Conservation (phyloP, 768 basidiomycete genomes). For the Chalciporus chontae region DNA sequence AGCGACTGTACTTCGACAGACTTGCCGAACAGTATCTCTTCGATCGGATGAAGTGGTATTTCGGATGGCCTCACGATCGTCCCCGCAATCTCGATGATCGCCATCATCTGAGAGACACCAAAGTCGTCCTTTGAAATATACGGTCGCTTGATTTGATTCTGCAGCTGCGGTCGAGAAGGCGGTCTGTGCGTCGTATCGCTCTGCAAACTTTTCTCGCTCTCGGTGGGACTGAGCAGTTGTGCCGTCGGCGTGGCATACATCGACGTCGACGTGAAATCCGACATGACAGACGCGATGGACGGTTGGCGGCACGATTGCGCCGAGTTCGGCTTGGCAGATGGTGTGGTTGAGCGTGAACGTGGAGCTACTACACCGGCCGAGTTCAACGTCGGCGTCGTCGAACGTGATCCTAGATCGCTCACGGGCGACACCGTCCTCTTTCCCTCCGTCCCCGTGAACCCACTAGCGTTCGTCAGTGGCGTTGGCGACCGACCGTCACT, state of each 20-base stretch:
- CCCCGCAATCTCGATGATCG: constrained; percentile 72
- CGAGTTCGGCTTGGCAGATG: constrained; percentile 28
- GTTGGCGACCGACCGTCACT: constrained; percentile 31
- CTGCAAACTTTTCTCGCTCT: constrained; percentile 6
- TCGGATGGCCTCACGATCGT: constrained; percentile 34
- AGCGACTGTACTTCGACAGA: constrained; percentile 56
- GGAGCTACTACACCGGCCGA: constrained; percentile 1
- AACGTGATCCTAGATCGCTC: constrained; percentile 21
- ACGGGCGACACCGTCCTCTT: constrained; percentile 23
- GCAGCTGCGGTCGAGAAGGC: neutral
- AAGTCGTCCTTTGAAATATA: constrained; percentile 77
- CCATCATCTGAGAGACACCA: constrained; percentile 83
- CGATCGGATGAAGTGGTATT: constrained; percentile 55
- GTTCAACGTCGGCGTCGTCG: constrained; percentile 25
- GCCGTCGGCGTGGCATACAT: constrained; percentile 43
- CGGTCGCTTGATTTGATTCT: constrained; percentile 36
- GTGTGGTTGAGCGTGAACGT: constrained; percentile 26
- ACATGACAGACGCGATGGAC: constrained; percentile 73
- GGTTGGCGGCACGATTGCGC: constrained; percentile 48
- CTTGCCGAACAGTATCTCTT: constrained; percentile 70
- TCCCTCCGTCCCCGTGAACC: constrained; percentile 1
- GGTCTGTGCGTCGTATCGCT: constrained; percentile 26
- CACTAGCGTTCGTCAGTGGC: constrained; percentile 12
- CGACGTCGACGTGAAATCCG: constrained; percentile 46
- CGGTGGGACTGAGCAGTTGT: constrained; percentile 27